Conservation (phyloP, 2,329 filamentous ascomycete genomes). For the Byssoonygena ceratinophila region DNA sequence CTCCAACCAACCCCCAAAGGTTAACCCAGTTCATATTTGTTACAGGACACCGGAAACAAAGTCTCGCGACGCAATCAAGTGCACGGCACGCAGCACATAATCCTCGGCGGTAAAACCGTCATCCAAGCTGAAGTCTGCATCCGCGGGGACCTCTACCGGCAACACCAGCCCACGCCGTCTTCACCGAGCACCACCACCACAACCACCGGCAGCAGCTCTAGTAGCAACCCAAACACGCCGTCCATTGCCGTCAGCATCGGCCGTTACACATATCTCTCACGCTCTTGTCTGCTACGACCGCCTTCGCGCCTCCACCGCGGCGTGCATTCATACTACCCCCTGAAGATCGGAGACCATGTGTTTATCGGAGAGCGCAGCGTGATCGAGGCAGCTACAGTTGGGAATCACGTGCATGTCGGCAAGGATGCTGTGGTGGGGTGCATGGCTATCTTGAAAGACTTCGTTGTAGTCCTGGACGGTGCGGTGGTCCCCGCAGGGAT, state of each 20-base stretch:
- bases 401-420: constrained; percentile 78
- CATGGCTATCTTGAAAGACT: constrained; percentile 88
- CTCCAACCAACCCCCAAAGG: background rate
- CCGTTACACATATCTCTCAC: constrained; percentile 78
- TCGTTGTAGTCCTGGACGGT: constrained; percentile 74
- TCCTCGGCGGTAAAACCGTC: constrained; percentile 88
- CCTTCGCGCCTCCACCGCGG: constrained; percentile 75
- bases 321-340: constrained; percentile 54
- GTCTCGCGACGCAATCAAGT: constrained; percentile 86
- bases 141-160: constrained; percentile 68
- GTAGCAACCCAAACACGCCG: constrained; percentile 23
- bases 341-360: constrained; percentile 89
- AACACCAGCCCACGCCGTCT: constrained; percentile 36
- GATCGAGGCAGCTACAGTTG: constrained; percentile 72
- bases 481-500: constrained; percentile 76
- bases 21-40: background rate
- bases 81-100: constrained; percentile 94
- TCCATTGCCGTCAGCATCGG: constrained; percentile 66
- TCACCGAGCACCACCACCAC: constrained; percentile 14
- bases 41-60: constrained; percentile 92
- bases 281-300: constrained; percentile 67
- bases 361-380: constrained; percentile 68
- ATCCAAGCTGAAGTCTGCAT: constrained; percentile 94
- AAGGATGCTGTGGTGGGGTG: constrained; percentile 66
- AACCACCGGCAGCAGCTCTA: constrained; percentile 20